Conservation (phyloP, 2,329 filamentous ascomycete genomes). For the Aciculosporium take region DNA sequence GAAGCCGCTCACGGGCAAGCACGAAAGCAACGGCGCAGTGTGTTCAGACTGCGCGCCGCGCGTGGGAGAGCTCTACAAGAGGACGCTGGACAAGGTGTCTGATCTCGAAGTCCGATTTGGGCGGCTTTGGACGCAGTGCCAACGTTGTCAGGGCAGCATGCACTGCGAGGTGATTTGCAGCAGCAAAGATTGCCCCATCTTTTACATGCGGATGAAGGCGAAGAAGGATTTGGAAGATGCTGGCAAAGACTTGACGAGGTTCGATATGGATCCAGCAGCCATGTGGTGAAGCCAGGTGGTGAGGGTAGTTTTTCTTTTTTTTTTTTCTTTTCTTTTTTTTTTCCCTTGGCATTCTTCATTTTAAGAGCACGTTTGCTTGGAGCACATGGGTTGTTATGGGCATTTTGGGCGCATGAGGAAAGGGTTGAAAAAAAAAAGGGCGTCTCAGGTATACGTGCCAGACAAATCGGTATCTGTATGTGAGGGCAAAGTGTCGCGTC, state of each 20-base stretch:
- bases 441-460: background rate
- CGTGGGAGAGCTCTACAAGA: constrained; percentile 85
- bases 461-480: background rate
- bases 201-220: constrained; percentile 99
- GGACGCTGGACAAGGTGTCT: constrained; percentile 73
- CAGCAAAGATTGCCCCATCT: constrained; percentile 39
- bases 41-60: constrained; percentile 75
- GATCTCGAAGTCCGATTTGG: constrained; percentile 90
- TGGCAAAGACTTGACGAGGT: constrained; percentile 76
- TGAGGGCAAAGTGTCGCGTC: background rate
- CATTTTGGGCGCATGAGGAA: background rate
- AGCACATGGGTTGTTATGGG: background rate
- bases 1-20: constrained; percentile 71
- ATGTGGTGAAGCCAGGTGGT: constrained; percentile 31
- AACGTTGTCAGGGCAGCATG: constrained; percentile 46
- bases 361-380: no score
- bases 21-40: constrained; percentile 73
- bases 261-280: constrained; percentile 72
- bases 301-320: background rate
- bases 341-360: no score
- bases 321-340: background rate
- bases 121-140: constrained; percentile 2
- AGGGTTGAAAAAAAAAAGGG: background rate
- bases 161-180: constrained; percentile 98
- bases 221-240: constrained; percentile 97